A percentile compares a stretch with the other conserved stretches of the same genome.
Evolutionary conservation across 108 stramenopile genomes (phyloP).

Genomic region (Nitzschia sp.): DNA sequence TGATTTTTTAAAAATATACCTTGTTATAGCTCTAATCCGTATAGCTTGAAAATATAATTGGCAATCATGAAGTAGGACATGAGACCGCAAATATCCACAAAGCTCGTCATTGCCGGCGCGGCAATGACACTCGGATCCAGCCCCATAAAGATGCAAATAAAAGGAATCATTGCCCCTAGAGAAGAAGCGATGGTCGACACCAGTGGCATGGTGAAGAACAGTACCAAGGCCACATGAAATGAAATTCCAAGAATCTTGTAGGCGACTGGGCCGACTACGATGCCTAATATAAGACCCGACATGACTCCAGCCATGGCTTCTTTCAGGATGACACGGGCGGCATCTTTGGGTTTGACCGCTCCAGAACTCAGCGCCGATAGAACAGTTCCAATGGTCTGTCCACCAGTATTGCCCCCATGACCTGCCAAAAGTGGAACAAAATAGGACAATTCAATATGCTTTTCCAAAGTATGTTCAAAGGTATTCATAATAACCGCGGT

Average conservation of each 20-base stretch:
- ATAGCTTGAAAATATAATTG: conserved; percentile 69
- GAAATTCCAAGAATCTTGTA: conserved; percentile 83
- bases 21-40: conserved; percentile 77
- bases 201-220: conserved; percentile 74
- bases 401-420: conserved; percentile 90
- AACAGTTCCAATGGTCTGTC: conserved; percentile 86
- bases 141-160: conserved; percentile 68
- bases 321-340: conserved; percentile 58
- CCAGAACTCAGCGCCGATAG: conserved; percentile 77
- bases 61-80: conserved; percentile 87
- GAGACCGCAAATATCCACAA: conserved; percentile 88
- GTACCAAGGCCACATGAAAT: conserved; percentile 68
- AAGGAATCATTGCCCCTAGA: conserved; percentile 77
- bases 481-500: conserved; percentile 89
- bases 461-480: conserved; percentile 85
- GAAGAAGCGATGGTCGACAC: conserved; percentile 81
- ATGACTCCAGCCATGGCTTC: conserved; percentile 72
- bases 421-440: conserved; percentile 90
- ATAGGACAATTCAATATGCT: conserved; percentile 86
- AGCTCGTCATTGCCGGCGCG: conserved; percentile 90
- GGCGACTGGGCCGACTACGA: conserved; percentile 66
- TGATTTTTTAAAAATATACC: too few relatives aligned
- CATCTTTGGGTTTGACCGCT: conserved; percentile 56
- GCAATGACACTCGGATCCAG: conserved; percentile 86
- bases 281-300: conserved; percentile 66